Base-by-base conservation (phyloP, 228 moss, liverwort and hornwort genomes). In the Sphagnum magellanicum region DNA sequence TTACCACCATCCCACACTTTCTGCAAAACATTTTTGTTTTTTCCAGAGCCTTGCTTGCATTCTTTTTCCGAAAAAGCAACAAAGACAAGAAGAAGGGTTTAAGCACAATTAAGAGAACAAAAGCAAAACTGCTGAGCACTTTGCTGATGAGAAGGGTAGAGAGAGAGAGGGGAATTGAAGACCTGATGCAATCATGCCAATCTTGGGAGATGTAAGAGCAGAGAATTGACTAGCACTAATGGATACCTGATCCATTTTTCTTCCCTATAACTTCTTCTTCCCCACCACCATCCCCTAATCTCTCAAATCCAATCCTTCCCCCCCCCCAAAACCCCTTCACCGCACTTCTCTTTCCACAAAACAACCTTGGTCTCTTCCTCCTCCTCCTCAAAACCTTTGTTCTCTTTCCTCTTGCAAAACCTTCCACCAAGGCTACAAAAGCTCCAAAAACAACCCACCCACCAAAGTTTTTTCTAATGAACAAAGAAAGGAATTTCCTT, bases 161-260 rank as follows among this genome's bases (percentile, higher is more conserved):
- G 47, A 47, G 47, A 12, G 64, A 13, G 14, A 10, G 64, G 10
- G 4, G 64, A 50, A 72, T 55, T 47, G 58, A 10, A 4, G 64
- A 70, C 74, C 69, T 3, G 61, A 15, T 14, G 50, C 65, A 46
- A 75, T 10, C 69, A 57, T 64, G 57, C 53, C 53, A n/a, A 69
- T 16, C 32, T 63, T 63, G 14, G 63, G 61, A 13, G 69, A 5
- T 52, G 64, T 57, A 10, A 55, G 48, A 10, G 53, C 63, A 52
- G 51, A 32, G 60, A 69, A 75, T n/a, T 75, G 69, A 53, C 53
- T 75, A 5, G 63, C 62, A 69, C 74, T 64, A 69, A 75, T 63
- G 64, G 62, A 75, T 47, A 75, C 67, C 64, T 70, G 69, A 50
- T 75, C 74, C 74, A 75, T 75, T 61, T 14, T 57, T 52, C 50